Percentiles rank a stretch among this genome's conserved stretches.
Conservation (phyloP, 1,284 basidiomycete species). For the Pulchroboletus neoregius region DNA sequence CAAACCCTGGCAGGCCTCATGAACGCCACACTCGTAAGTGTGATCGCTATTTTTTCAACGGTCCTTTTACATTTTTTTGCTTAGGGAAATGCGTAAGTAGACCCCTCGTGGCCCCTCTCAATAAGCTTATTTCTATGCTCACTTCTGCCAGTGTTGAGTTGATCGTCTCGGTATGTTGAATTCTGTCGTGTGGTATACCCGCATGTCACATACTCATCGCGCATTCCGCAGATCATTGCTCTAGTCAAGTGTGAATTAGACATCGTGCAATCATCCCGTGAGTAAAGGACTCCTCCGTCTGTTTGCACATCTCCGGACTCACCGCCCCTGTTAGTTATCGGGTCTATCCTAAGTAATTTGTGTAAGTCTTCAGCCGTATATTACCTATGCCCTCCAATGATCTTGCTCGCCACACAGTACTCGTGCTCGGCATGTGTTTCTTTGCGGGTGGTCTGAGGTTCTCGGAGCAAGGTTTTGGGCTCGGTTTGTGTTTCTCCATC, state of each 20-base stretch:
- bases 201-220: constrained; percentile 5
- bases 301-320: constrained; percentile 27
- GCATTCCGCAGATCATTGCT: constrained; percentile 68
- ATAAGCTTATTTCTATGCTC: constrained; percentile 2
- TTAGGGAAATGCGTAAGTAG: constrained; percentile 73
- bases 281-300: constrained; percentile 33
- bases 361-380: constrained; percentile 39
- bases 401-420: constrained; percentile 38
- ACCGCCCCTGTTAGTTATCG: constrained; percentile 52
- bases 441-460: constrained; percentile 76
- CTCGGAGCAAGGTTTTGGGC: constrained; percentile 72
- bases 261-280: constrained; percentile 80
- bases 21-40: constrained; percentile 77
- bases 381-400: background rate
- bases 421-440: constrained; percentile 76
- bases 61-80: constrained; percentile 9
- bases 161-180: constrained; percentile 60
- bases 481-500: constrained; percentile 41
- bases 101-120: background rate
- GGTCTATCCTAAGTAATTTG: constrained; percentile 79
- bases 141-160: constrained; percentile 60
- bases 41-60: constrained; percentile 2
- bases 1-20: constrained; percentile 83
- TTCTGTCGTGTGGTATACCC: constrained; percentile 8
- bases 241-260: constrained; percentile 75